Evolutionary conservation across 1,284 basidiomycete species (phyloP).

Genomic region (Sphaerobolus stellatus): DNA sequence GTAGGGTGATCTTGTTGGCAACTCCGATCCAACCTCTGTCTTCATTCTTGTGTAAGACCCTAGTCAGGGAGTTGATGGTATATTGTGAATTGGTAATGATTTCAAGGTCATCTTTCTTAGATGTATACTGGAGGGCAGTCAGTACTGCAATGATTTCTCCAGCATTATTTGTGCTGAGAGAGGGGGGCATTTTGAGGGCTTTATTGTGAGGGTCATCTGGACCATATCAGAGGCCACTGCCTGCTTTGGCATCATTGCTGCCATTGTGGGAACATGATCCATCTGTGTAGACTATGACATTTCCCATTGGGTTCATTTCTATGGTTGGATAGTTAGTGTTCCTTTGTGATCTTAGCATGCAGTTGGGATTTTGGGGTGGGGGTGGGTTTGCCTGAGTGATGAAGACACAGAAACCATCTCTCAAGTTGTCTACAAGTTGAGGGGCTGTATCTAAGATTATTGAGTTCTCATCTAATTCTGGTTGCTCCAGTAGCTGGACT

Average conservation of each 20-base stretch:
- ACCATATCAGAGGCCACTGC: constrained; percentile 17
- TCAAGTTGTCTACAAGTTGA: too few relatives aligned
- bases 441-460: too few relatives aligned
- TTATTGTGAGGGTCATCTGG: constrained; percentile 9
- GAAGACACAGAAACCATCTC: too few relatives aligned
- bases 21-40: constrained; percentile 19
- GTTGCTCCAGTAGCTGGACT: too few relatives aligned
- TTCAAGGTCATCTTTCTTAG: constrained; percentile 2
- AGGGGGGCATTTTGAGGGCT: constrained; percentile 17
- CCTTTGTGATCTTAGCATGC: too few relatives aligned
- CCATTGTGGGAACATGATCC: constrained; percentile 19
- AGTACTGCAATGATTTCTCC: constrained; percentile 23
- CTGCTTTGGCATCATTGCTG: constrained; percentile 8
- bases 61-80: constrained; percentile 20
- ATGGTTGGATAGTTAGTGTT: too few relatives aligned
- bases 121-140: constrained; percentile 10
- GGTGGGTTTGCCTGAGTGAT: too few relatives aligned
- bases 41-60: constrained; percentile 17
- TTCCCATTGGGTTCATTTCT: too few relatives aligned
- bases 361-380: too few relatives aligned
- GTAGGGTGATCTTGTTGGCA: constrained; percentile 8
- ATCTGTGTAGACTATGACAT: constrained; percentile 23
- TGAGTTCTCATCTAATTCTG: too few relatives aligned
- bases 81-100: constrained; percentile 22
- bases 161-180: constrained; percentile 21